phyloP scores from a whole-genome alignment of 2,329 filamentous ascomycete species.

The Meredithiella fracta region DNA sequence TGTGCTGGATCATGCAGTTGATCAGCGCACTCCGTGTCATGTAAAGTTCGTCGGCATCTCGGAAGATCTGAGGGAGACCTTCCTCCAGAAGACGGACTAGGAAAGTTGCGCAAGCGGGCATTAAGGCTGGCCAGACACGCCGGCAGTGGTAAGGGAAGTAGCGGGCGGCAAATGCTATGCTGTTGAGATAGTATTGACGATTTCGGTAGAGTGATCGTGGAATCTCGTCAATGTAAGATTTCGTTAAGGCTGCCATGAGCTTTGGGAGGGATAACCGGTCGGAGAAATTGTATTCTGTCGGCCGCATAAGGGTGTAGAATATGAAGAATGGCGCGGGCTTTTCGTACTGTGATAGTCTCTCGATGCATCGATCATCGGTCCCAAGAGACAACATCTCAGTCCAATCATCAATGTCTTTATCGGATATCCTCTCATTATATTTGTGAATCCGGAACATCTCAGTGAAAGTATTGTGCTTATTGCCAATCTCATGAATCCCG shows the following conservation, averaged over 20 bases:
- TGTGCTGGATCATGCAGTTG: conserved; percentile 22
- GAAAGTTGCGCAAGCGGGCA: conserved; percentile 20
- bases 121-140: conserved; percentile 19
- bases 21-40: conserved; percentile 21
- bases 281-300: conserved; percentile 7
- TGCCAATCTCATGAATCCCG: not conserved
- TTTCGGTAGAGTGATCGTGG: not conserved
- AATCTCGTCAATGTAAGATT: conserved; percentile 6
- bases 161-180: conserved; percentile 5
- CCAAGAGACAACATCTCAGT: conserved; percentile 5
- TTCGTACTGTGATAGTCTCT: not conserved
- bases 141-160: conserved; percentile 14
- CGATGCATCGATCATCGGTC: conserved; percentile 9
- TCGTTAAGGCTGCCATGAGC: not conserved
- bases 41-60: conserved; percentile 16
- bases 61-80: conserved; percentile 15
- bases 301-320: conserved; percentile 6
- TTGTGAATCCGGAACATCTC: not conserved
- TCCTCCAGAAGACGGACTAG: conserved; percentile 20
- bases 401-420: conserved; percentile 8
- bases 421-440: not conserved
- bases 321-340: conserved; percentile 6
- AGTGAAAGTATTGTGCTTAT: not conserved
- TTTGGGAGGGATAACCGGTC: conserved; percentile 6
- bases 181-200: not conserved